phyloP scores from a whole-genome alignment of 345 rosid species.

The Gossypioides kirkii region DNA sequence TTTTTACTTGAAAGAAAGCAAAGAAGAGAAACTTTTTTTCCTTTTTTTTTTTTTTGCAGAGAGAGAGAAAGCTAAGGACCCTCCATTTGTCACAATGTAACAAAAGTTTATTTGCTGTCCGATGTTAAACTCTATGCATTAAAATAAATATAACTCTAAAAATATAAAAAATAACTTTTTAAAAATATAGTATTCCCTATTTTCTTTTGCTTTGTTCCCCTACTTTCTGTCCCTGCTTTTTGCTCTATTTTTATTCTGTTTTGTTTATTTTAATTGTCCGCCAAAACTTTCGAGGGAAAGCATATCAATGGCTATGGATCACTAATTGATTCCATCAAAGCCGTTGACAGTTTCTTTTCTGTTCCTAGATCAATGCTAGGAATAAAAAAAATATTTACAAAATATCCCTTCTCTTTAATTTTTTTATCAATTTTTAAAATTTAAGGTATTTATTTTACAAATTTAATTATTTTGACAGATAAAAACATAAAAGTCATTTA shows the following conservation, averaged over 20 bases:
- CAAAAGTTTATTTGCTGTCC: slow-evolving; percentile 38
- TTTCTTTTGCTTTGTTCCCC: background rate
- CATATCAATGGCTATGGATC: background rate
- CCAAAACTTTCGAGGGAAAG: background rate
- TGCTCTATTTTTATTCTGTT: background rate
- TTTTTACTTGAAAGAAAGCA: background rate
- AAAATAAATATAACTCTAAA: slow-evolving; percentile 24
- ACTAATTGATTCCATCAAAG: background rate
- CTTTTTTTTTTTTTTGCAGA: background rate
- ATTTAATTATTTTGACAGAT: no score
- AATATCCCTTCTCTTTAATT: no score
- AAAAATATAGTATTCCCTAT: background rate
- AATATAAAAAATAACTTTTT: background rate
- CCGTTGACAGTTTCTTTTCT: background rate
- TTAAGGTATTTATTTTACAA: no score
- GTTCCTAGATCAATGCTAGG: background rate
- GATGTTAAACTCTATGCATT: slow-evolving; percentile 52
- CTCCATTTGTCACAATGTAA: slow-evolving; percentile 44
- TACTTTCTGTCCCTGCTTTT: background rate
- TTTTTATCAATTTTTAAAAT: no score
- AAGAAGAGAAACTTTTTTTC: background rate
- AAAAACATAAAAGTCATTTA: no score
- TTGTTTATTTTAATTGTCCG: background rate
- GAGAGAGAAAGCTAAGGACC: slow-evolving; percentile 35
- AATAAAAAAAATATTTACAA: no score